Evolutionary conservation across 129 eudicot species (phyloP), one percentile per base, ranked within the genome.

Genomic region (Ambrosia trifida): DNA sequence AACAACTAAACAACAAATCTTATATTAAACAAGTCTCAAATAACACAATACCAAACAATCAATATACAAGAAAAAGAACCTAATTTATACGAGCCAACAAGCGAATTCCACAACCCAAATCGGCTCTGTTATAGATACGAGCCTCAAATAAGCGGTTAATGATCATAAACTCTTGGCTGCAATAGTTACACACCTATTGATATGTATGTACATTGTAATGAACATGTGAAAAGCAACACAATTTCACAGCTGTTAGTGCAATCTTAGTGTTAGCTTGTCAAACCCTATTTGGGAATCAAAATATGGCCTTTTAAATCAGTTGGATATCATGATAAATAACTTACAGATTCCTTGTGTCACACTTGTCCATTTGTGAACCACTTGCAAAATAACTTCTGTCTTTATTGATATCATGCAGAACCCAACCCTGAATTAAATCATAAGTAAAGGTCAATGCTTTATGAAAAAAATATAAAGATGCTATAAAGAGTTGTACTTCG

Each of bases 221-320:
- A 77, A 54, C 72, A 78, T 53, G 77, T 70, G 77, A 60, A 69
- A 49, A 60, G 11, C 69, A 36, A 76, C 52, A 76, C 38, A 50
- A 61, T 35, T 36, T 77, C 71, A 61, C 67, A 65, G 66, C 56
- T 65, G 17, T 66, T 69, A 78, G 77, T 63, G 67, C 72, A 70
- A 44, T 18, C 31, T 78, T 78, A 66, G 63, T 72, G 70, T 72
- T 63, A 78, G 71, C 72, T 70, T 78, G 77, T 69, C 72, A 63
- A 70, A 78, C 35, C 72, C 72, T 54, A 66, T 63, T 17, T 63
- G 18, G 66, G 77, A 62, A 77, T 69, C 70, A 76, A 76, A 18
- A 67, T 76, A 68, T 69, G 36, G 20, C 45, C 75, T 45, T 68
- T 68, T 50, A 60, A 49, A 77, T 50, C 58, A 69, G 65, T 60